Conservation (phyloP, 805 yeast species). For the Saturnispora gosingensis region DNA sequence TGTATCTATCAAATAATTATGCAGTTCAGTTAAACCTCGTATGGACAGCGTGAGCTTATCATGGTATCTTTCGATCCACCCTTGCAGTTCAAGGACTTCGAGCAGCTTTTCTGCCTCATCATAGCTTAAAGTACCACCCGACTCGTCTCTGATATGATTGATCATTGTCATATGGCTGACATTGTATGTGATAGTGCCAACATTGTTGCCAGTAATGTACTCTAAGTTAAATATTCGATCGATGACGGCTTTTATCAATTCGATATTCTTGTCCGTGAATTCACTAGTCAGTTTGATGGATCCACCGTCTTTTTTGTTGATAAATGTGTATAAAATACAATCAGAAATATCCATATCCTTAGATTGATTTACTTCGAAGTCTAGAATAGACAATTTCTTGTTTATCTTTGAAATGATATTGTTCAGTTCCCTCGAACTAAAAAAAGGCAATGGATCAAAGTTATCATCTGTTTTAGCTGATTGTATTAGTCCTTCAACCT, state of each 20-base stretch:
- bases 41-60: constrained; percentile 32
- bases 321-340: constrained; percentile 27
- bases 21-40: constrained; percentile 39
- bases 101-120: constrained; percentile 33
- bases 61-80: constrained; percentile 39
- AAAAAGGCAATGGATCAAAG: constrained; percentile 7
- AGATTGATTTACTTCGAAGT: constrained; percentile 30
- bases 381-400: constrained; percentile 27
- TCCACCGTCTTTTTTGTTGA: constrained; percentile 34
- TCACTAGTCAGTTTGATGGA: constrained; percentile 29
- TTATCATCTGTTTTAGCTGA: neutral
- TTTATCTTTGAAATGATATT: constrained; percentile 20
- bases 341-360: constrained; percentile 28
- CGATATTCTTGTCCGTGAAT: constrained; percentile 32
- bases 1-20: constrained; percentile 33
- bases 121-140: constrained; percentile 2
- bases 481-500: neutral
- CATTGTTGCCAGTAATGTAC: constrained; percentile 1
- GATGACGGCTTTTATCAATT: constrained; percentile 37
- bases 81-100: constrained; percentile 34
- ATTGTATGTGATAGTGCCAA: constrained; percentile 2
- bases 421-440: constrained; percentile 5
- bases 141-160: constrained; percentile 7
- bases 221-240: constrained; percentile 28
- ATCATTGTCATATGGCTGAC: constrained; percentile 12